Base-by-base conservation (phyloP, 345 rosid genomes). In the Ceriops decandra region DNA sequence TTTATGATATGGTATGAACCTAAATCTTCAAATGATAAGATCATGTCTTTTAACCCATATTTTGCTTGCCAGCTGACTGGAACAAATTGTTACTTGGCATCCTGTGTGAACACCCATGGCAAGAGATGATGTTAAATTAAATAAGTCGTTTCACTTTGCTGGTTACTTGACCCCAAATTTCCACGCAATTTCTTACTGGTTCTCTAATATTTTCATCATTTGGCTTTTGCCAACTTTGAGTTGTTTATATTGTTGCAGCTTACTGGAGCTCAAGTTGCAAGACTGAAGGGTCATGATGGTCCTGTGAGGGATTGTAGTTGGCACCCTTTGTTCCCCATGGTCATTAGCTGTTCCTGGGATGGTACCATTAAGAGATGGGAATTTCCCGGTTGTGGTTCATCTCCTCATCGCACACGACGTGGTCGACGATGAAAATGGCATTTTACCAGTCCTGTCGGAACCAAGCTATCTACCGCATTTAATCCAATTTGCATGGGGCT, bases 271-370 rank as follows among this genome's bases (percentile, higher is more conserved):
- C 77, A 66, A 73, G 93, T 83, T 36, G 88, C 82, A 21, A 74
- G n/a, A 68, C 80, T 83, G 2, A 63, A 79, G 10, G 57, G 68
- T 68, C 88, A 84, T 16, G 63, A 30, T 1, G 77, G 62, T 47
- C 79, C 87, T 7, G 86, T 86, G 11, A 84, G 93, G 69, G 93
- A 88, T 69, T 86, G 88, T 61, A 86, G 84, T 64, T 88, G 93
- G 93, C 93, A 86, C 61, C 93, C 93, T 0, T 20, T 32, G 62
- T 77, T 84, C 60, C 90, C 88, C 0, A 74, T 77, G 79, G 57
- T 88, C 2, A 72, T 88, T 33, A 88, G 81, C 71, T 88, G 88
- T 52, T 84, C 93, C 0, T 86, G 93, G 93, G 88, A 86, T 0
- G 80, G 87, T 6, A 57, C 32, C 20, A 69, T 88, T 33, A 82